Percentiles rank a stretch among this genome's conserved stretches.
These are phyloP conservation scores for Drosera capensis DNA, from an alignment of 148 eudicot species.

Conservation along the genomic window DNA sequence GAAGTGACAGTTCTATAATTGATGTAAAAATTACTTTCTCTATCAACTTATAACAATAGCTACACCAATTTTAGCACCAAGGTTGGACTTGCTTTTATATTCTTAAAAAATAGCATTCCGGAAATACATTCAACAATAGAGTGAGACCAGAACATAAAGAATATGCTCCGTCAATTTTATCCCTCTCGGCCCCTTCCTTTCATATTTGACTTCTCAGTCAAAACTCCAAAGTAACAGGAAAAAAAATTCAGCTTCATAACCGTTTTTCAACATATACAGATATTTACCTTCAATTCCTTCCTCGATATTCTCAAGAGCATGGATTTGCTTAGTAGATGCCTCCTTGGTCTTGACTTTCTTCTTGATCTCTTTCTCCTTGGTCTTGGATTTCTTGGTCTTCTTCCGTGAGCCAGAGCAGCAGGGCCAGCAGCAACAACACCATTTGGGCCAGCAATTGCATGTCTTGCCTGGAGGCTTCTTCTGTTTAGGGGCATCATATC, in stretches of 20 bases:
- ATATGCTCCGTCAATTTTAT: too few relatives aligned
- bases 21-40: too few relatives aligned
- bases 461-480: conserved; percentile 67
- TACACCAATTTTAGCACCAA: too few relatives aligned
- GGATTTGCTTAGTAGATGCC: conserved; percentile 56
- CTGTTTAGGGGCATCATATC: conserved; percentile 73
- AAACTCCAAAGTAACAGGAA: neutral
- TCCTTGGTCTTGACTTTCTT: conserved; percentile 57
- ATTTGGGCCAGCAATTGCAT: conserved; percentile 82
- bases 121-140: too few relatives aligned
- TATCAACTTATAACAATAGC: too few relatives aligned
- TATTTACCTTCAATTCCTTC: conserved; percentile 89
- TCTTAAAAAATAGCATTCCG: too few relatives aligned
- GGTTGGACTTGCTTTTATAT: too few relatives aligned
- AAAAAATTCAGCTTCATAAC: neutral
- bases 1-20: too few relatives aligned
- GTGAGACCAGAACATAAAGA: too few relatives aligned
- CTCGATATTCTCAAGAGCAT: conserved; percentile 89
- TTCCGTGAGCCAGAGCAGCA: conserved; percentile 42
- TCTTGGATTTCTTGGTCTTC: conserved; percentile 45
- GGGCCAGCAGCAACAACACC: conserved; percentile 64
- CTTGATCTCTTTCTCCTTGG: conserved; percentile 37
- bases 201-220: too few relatives aligned
- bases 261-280: too few relatives aligned
- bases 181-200: too few relatives aligned